Percentiles rank a stretch among this genome's conserved stretches.
phyloP scores from a whole-genome alignment of 768 basidiomycete genomes.

The Floccularia luteovirens region DNA sequence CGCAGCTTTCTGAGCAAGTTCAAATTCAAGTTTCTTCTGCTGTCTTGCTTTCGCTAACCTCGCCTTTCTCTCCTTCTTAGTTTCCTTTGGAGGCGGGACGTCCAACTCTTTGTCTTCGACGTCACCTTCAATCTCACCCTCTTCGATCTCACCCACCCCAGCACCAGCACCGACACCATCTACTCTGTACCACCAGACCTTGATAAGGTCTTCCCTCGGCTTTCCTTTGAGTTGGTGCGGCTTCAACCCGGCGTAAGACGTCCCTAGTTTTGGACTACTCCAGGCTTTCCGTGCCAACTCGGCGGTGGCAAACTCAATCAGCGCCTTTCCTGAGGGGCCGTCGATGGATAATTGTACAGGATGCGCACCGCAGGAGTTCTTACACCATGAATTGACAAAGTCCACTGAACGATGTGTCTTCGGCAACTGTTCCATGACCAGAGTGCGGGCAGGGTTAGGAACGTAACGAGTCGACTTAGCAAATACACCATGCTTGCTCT shows the following conservation, averaged over 20 bases:
- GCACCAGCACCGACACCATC: conserved; percentile 29
- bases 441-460: conserved; percentile 40
- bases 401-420: conserved; percentile 33
- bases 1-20: conserved; percentile 6
- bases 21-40: conserved; percentile 12
- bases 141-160: conserved; percentile 38
- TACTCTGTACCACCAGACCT: conserved; percentile 43
- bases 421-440: conserved; percentile 52
- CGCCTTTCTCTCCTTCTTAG: conserved; percentile 20
- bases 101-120: conserved; percentile 23
- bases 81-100: conserved; percentile 16
- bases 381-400: conserved; percentile 37
- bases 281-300: conserved; percentile 40
- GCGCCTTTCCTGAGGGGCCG: conserved; percentile 30
- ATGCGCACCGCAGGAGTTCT: conserved; percentile 22
- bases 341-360: conserved; percentile 37
- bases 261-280: conserved; percentile 38
- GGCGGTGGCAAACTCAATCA: conserved; percentile 42
- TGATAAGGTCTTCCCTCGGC: conserved; percentile 34
- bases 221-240: conserved; percentile 33
- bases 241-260: conserved; percentile 17
- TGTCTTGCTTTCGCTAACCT: conserved; percentile 17
- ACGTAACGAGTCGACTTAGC: conserved; percentile 21
- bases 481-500: conserved; percentile 41
- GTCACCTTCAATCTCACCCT: conserved; percentile 41